Conservation (phyloP, 1,139 yeast species). For the Pneumocystis carinii region DNA sequence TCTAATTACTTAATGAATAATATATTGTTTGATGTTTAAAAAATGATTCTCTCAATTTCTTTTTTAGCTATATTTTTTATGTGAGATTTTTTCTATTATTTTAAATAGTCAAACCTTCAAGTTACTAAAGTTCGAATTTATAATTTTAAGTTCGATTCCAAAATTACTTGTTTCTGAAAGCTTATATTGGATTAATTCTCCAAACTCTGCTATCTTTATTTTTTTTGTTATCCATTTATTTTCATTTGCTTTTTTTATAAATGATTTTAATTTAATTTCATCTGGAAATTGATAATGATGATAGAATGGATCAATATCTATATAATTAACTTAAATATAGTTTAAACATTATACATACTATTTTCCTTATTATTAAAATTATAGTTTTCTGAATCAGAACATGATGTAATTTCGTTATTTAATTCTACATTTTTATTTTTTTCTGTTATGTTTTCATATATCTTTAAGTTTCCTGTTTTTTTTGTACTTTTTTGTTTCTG, state of each 20-base stretch:
- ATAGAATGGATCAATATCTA: conserved; percentile 45
- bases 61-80: conserved; percentile 7
- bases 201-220: conserved; percentile 6
- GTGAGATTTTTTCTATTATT: not conserved
- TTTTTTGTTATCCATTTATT: conserved; percentile 7
- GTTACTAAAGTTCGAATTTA: not conserved
- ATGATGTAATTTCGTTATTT: not conserved
- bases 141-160: conserved; percentile 3
- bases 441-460: not conserved
- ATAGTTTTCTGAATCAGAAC: not conserved
- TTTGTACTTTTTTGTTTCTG: not conserved
- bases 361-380: not conserved
- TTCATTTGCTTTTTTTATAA: conserved; percentile 11
- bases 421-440: not conserved
- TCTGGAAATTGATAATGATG: conserved; percentile 52
- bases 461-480: not conserved
- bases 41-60: conserved; percentile 9
- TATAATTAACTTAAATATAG: conserved; percentile 26
- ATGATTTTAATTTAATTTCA: conserved; percentile 27
- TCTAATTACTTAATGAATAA: not conserved
- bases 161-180: conserved; percentile 4
- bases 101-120: conserved; percentile 3
- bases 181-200: not conserved
- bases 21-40: conserved; percentile 4
- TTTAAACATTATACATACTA: conserved; percentile 9